These are phyloP conservation scores for Chlorella sp. DNA, from an alignment of 139 green algal species.

Conservation along the genomic window DNA sequence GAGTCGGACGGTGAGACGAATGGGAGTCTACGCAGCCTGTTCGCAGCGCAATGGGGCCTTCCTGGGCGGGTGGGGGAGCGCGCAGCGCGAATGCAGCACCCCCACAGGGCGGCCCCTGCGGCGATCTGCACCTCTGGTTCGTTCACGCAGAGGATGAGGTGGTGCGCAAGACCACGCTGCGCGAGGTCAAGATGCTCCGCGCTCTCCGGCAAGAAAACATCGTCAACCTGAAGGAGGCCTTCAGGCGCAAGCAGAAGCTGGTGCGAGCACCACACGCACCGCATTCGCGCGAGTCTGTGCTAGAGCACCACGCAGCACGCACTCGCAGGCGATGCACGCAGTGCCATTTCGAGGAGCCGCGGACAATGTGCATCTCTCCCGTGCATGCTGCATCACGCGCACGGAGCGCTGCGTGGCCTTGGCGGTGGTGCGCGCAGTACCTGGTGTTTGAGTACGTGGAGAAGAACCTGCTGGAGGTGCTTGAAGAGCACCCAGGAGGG, in stretches of 20 bases:
- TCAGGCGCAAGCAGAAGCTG: constrained; percentile 71
- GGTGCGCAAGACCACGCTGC: constrained; percentile 77
- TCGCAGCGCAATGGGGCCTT: not conserved
- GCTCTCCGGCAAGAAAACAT: constrained; percentile 77
- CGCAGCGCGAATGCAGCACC: no score
- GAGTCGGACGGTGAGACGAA: constrained; percentile 50
- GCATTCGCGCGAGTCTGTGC: no score
- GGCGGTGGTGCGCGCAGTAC: no score
- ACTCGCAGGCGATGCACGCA: not conserved
- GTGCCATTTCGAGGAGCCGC: no score
- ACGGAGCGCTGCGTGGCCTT: no score
- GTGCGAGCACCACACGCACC: constrained; percentile 36
- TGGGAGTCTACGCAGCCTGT: not conserved
- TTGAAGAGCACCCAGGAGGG: constrained; percentile 59
- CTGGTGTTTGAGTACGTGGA: constrained; percentile 93
- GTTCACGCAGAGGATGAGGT: constrained; percentile 62
- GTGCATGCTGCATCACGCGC: no score
- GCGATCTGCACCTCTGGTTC: no score
- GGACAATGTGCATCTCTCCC: no score
- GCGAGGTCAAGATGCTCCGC: constrained; percentile 82
- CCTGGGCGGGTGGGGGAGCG: no score
- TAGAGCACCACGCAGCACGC: not conserved
- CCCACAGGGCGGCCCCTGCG: no score
- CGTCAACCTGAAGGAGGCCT: constrained; percentile 85
- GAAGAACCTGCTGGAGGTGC: constrained; percentile 70